Evolutionary conservation across 495 filamentous ascomycete species (phyloP).

Genomic region (Daldinia caldariorum): DNA sequence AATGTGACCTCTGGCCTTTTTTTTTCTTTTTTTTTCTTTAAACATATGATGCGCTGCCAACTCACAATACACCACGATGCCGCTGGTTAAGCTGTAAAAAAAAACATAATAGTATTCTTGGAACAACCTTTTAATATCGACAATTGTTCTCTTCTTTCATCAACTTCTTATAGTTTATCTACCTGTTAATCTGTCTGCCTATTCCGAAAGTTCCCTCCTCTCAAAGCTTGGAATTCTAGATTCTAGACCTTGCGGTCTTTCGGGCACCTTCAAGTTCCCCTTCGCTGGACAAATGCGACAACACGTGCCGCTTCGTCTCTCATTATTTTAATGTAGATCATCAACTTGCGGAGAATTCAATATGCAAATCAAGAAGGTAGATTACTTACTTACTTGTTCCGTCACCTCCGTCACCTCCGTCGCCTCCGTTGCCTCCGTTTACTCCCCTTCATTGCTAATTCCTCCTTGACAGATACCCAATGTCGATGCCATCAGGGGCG

Average conservation of each 20-base stretch:
- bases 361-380: constrained; percentile 43
- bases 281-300: constrained; percentile 36
- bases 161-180: not conserved
- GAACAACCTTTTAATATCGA: not conserved
- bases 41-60: constrained; percentile 39
- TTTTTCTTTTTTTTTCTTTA: too few species aligned
- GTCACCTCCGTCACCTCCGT: not conserved
- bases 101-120: constrained; percentile 3
- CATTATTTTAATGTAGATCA: constrained; percentile 19
- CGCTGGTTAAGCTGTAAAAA: not conserved
- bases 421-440: not conserved
- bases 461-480: constrained; percentile 38
- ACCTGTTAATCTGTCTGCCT: not conserved
- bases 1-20: constrained; percentile 31
- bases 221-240: not conserved
- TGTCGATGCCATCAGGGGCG: constrained; percentile 46
- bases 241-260: constrained; percentile 24
- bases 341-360: constrained; percentile 12
- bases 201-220: not conserved
- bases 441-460: constrained; percentile 24
- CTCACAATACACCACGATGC: constrained; percentile 26
- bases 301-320: constrained; percentile 15
- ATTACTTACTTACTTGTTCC: not conserved
- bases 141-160: constrained; percentile 12
- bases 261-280: constrained; percentile 30